These are phyloP conservation scores for Lavandula angustifolia DNA, from an alignment of 257 asterid species.

Conservation along the genomic window DNA sequence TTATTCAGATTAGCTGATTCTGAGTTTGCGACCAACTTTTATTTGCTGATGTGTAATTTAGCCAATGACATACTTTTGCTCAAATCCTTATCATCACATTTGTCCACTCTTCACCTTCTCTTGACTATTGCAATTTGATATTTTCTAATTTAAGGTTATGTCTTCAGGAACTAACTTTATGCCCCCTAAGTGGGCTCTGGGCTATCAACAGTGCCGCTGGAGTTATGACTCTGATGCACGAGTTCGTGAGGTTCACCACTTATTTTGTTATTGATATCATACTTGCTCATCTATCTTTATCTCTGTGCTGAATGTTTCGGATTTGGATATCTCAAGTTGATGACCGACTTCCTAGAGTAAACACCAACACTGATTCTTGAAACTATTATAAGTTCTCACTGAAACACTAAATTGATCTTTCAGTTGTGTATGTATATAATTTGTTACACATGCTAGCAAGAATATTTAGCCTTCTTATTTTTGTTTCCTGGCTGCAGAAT, in stretches of 20 bases:
- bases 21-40: neutral
- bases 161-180: slow-evolving; percentile 70
- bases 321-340: neutral
- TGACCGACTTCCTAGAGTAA: slow-evolving; percentile 14
- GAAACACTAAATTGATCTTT: neutral
- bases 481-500: neutral
- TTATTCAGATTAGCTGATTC: neutral
- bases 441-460: neutral
- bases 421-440: neutral
- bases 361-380: neutral
- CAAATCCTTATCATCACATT: slow-evolving; percentile 3
- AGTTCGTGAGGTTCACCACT: slow-evolving; percentile 70
- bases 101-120: neutral
- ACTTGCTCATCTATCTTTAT: slow-evolving; percentile 23
- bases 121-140: slow-evolving; percentile 23
- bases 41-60: neutral
- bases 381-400: neutral
- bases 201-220: slow-evolving; percentile 96
- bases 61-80: neutral
- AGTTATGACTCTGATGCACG: slow-evolving; percentile 75
- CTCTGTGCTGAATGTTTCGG: slow-evolving; percentile 1
- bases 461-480: neutral
- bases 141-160: slow-evolving; percentile 17
- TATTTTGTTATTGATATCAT: slow-evolving; percentile 7
- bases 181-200: slow-evolving; percentile 97